Evolutionary conservation across 2,329 filamentous ascomycete species (phyloP), one percentile per base, ranked within the genome.

Genomic region (Aureobasidium sp.): DNA sequence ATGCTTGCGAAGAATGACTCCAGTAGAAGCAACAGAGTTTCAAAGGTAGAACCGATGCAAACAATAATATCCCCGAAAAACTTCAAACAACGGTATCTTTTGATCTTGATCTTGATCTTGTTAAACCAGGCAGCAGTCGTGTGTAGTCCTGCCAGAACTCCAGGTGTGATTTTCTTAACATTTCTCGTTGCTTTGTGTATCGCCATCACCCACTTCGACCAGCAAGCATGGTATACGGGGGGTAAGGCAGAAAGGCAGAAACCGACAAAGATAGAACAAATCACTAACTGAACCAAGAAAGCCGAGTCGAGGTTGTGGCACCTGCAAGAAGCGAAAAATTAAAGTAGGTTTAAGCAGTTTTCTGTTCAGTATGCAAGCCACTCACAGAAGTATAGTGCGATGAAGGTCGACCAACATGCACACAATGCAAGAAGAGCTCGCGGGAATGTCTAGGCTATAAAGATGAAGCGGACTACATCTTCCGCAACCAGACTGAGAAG

Each of bases 291-390:
- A 1, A 23, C 13, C 13, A 41, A 60, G 57, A 6, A 60, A 60
- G 65, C 75, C 75, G 41, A 74, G 71, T 64, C 70, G 73, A 55
- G 87, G 87, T 68, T 90, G 87, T 69, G 87, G 88, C 76, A 89
- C 87, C 83, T 90, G 87, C 72, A 83, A 87, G 71, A 87, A 82
- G 39, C 81, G 87, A 66, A 81, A 87, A 68, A 90, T 90, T 71
- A 90, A 90, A 82, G 87, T 88, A 79, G 9, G 55, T 20, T 20
- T 39, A 48, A 48, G 32, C 20, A 23, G 23, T n/a, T n/a, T 12
- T 36, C 9, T 47, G 2, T 39, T 47, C 5, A 26, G 10, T 10
- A 26, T 34, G 29, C 39, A 46, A 46, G 39, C 41, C 41, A 46
- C 53, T 57, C 12, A 57, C 53, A 1, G 13, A 46, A 10, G 9